Base-by-base conservation (phyloP, 306 rosid species). In the Luffa aegyptiaca region DNA sequence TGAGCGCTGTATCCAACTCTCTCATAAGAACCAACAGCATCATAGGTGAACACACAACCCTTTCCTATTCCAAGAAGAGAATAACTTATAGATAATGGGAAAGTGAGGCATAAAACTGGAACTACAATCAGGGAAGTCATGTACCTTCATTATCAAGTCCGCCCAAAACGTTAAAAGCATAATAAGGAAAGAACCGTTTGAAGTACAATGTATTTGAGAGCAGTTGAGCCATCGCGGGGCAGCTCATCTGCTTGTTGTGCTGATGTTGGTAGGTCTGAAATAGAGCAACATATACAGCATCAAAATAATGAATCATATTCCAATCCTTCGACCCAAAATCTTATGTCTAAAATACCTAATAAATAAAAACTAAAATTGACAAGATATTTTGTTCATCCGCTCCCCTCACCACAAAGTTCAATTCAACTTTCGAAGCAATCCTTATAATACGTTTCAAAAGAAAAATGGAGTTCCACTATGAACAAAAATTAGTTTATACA, bases 11-110 rank as follows among this genome's bases (percentile, higher is more conserved):
- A 95, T 63, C 99, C 99, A 77, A 95, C 99, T 84, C 96, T 93
- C 92, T 95, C 99, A 26, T 95, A 95, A 81, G 99, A 95, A 79
- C 99, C 99, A 85, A 95, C 99, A 86, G 98, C 99, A 85, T 95
- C 99, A 73, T 95, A 95, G 59, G 99, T 95, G 89, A 89, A 95
- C 82, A 95, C 99, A 72, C 99, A 95, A 77, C 99, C 99, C 94
- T 93, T 95, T 42, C 99, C 99, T 93, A 80, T 82, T 76, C 36
- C 59, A 49, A 18, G 66, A 81, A 69, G 14, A 18, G 45, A 65
- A 72, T 37, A 39, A 41, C 16, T 56, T 53, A 2, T 18, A 26
- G 80, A 80, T 26, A 78, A 49, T 76, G 57, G 36, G 35, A 37
- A 52, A 53, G 63, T 16, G 70, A 76, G 63, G 26, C 63, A 66